Percentiles rank a stretch among this genome's conserved stretches.
These are phyloP conservation scores for Penicillium waksmanii DNA, from an alignment of 495 filamentous ascomycete species.

Conservation along the genomic window DNA sequence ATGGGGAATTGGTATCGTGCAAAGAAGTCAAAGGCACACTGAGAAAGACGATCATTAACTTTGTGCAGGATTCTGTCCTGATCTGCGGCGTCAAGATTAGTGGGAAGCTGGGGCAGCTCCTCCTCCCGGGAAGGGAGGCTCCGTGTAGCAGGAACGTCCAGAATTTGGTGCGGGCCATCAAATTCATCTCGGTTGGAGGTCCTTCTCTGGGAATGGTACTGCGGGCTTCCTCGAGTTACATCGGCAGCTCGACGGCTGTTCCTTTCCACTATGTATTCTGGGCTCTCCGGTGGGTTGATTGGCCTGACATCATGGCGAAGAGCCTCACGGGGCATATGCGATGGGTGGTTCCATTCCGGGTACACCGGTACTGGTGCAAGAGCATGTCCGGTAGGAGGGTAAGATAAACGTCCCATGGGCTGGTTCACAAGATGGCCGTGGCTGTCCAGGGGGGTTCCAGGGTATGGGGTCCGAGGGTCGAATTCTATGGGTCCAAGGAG, in stretches of 20 bases:
- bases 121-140: constrained; percentile 73
- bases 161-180: constrained; percentile 80
- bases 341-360: constrained; percentile 43
- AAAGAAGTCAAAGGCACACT: constrained; percentile 86
- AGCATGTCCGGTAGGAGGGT: constrained; percentile 39
- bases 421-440: constrained; percentile 30
- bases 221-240: constrained; percentile 52
- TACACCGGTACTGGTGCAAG: constrained; percentile 35
- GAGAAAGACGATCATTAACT: constrained; percentile 82
- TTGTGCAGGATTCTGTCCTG: constrained; percentile 78
- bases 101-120: constrained; percentile 79
- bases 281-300: constrained; percentile 37
- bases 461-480: constrained; percentile 39
- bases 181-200: constrained; percentile 87
- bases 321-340: constrained; percentile 37
- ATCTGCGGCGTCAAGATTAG: constrained; percentile 79
- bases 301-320: constrained; percentile 39
- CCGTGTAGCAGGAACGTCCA: constrained; percentile 66
- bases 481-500: constrained; percentile 32
- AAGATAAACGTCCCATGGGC: constrained; percentile 40
- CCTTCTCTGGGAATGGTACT: constrained; percentile 66
- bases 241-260: constrained; percentile 42
- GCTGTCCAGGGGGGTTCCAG: constrained; percentile 30
- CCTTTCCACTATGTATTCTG: constrained; percentile 47
- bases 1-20: constrained; percentile 90